Base-by-base conservation (phyloP, 164 flowering plant genomes). In the Aristolochia fimbriata region DNA sequence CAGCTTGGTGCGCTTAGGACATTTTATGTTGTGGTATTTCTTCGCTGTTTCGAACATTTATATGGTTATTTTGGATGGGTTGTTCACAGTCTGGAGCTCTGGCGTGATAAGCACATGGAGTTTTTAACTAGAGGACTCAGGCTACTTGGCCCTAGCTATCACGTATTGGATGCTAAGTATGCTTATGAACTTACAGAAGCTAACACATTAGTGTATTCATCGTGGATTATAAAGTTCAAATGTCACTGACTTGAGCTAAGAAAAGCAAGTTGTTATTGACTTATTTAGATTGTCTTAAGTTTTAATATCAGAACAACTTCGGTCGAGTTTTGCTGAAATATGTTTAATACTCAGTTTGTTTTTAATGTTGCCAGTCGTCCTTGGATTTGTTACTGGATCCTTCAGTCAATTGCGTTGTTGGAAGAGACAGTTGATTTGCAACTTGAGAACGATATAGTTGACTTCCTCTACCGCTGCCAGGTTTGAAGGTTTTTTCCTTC, bases 351-450 rank as follows among this genome's bases (percentile, higher is more conserved):
- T 45, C 15, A 23, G 20, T 65, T 9, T 54, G 24, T 49, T 48
- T 22, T 53, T 22, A 15, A 49, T 64, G 55, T 58, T 54, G 59
- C 12, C 69, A 93, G 98, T 78, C 97, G 98, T 25, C 92, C 97
- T 6, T 93, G 99, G 97, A 73, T 93, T 56, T 93, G 99, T 74
- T 90, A 88, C 58, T 90, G 99, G 99, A 86, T 86, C 59, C 78
- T 90, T 68, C 97, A 93, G 58, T 82, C 97, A 20, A 67, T 90
- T 66, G 87, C 95, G 64, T 61, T 90, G 57, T 69, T 90, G 72
- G 89, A 85, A 33, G 93, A 83, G 60, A 71, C 78, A n/a, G 51
- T 90, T 57, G 95, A 86, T 52, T 68, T 59, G 21, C 79, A 82
- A 46, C 68, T 81, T 57, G 87, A 88, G 79, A 53, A 69, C 33